These are phyloP conservation scores for Sugiyamaella pinicola DNA, from an alignment of 1,139 yeast genomes.

Conservation along the genomic window DNA sequence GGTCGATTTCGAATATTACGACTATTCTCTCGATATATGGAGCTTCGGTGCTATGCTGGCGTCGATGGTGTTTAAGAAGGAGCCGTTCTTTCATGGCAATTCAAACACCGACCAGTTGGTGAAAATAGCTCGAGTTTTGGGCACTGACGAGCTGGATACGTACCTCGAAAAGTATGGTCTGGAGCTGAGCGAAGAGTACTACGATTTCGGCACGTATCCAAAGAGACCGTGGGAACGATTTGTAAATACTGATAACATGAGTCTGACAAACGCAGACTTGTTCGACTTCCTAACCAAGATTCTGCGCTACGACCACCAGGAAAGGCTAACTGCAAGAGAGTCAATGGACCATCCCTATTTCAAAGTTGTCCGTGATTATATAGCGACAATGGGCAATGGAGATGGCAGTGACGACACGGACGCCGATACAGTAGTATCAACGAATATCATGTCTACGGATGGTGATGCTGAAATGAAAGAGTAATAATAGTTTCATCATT, in stretches of 20 bases:
- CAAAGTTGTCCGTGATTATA: conserved; percentile 36
- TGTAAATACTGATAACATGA: conserved; percentile 68
- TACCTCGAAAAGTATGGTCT: conserved; percentile 75
- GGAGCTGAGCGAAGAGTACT: conserved; percentile 76
- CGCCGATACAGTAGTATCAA: not conserved
- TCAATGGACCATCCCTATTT: conserved; percentile 85
- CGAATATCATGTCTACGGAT: conserved; percentile 2
- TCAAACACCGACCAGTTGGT: conserved; percentile 92
- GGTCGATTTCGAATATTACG: conserved; percentile 84
- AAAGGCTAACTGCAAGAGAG: conserved; percentile 86
- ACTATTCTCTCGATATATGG: conserved; percentile 91
- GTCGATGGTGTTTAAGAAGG: conserved; percentile 92
- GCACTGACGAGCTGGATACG: conserved; percentile 73
- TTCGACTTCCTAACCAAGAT: conserved; percentile 77
- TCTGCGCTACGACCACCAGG: conserved; percentile 83
- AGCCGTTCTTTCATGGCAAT: conserved; percentile 94
- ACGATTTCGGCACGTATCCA: conserved; percentile 69
- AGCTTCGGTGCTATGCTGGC: conserved; percentile 95
- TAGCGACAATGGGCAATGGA: not conserved
- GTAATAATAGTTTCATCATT: not conserved
- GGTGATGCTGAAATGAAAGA: conserved; percentile 17
- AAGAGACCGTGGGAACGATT: conserved; percentile 83
- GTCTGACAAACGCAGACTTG: conserved; percentile 65
- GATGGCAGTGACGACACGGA: not conserved
- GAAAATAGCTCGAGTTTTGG: conserved; percentile 86